phyloP scores from a whole-genome alignment of 2,329 filamentous ascomycete species.

The Ophiognomonia clavigignenti-juglandacearum region DNA sequence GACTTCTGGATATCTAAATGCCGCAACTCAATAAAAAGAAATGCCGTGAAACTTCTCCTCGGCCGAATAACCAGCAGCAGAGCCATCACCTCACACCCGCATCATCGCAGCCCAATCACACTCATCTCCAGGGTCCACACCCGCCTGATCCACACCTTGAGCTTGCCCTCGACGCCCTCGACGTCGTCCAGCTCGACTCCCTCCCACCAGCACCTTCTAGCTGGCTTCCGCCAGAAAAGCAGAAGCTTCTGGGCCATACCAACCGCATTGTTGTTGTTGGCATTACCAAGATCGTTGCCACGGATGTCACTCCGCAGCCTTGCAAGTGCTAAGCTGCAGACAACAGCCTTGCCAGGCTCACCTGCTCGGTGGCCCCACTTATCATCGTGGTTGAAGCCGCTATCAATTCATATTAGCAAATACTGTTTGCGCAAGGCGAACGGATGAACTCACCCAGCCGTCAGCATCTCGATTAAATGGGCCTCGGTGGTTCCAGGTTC shows the following conservation, averaged over 20 bases:
- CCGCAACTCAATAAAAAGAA: background rate
- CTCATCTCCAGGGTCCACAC: constrained; percentile 99
- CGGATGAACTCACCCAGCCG: constrained; percentile 70
- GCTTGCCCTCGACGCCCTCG: constrained; percentile 81
- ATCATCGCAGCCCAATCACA: constrained; percentile 75
- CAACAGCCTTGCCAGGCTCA: constrained; percentile 96
- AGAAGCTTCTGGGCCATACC: constrained; percentile 98
- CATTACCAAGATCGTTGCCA: constrained; percentile 62
- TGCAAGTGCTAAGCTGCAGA: constrained; percentile 92
- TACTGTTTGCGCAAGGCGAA: background rate
- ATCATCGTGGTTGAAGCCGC: constrained; percentile 95
- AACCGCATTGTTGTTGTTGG: constrained; percentile 77
- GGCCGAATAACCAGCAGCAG: background rate
- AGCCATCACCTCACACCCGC: background rate
- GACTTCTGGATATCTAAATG: background rate
- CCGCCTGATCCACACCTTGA: constrained; percentile 97
- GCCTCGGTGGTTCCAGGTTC: constrained; percentile 96
- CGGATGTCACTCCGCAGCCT: constrained; percentile 89
- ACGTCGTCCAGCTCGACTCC: constrained; percentile 87
- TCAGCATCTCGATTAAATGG: constrained; percentile 98
- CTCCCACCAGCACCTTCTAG: constrained; percentile 97
- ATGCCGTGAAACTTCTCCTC: background rate
- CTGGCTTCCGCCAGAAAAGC: constrained; percentile 96
- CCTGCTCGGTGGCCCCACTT: constrained; percentile 94
- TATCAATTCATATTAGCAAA: constrained; percentile 30